Evolutionary conservation across 495 filamentous ascomycete species (phyloP).

Genomic region (Daldinia caldariorum): DNA sequence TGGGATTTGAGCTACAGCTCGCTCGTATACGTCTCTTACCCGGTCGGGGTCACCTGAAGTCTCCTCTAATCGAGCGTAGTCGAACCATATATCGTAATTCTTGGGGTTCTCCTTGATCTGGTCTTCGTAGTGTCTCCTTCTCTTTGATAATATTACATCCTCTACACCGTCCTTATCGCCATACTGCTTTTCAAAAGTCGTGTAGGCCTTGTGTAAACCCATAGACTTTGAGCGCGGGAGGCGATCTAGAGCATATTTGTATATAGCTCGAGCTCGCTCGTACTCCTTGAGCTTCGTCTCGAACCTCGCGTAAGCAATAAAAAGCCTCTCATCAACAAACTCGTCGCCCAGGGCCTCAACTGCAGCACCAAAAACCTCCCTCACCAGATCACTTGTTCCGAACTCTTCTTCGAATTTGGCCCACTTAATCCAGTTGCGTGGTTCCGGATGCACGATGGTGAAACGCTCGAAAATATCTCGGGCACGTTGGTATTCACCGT

Average conservation of each 20-base stretch:
- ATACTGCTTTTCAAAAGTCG: slow-evolving; percentile 97
- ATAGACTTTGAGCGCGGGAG: slow-evolving; percentile 88
- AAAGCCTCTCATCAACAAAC: slow-evolving; percentile 95
- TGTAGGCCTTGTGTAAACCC: slow-evolving; percentile 88
- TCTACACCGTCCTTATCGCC: slow-evolving; percentile 94
- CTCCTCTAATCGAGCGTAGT: slow-evolving; percentile 92
- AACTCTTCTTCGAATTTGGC: slow-evolving; percentile 95
- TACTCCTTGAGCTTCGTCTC: slow-evolving; percentile 95
- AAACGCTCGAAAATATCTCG: slow-evolving; percentile 89
- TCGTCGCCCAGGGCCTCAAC: slow-evolving; percentile 93
- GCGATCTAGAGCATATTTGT: slow-evolving; percentile 94
- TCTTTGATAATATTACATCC: slow-evolving; percentile 93
- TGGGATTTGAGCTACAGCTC: slow-evolving; percentile 94
- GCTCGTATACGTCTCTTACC: slow-evolving; percentile 92
- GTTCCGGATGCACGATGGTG: slow-evolving; percentile 92
- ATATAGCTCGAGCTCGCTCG: slow-evolving; percentile 94
- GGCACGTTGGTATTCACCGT: slow-evolving; percentile 86
- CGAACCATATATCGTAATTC: slow-evolving; percentile 97
- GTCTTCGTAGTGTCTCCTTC: slow-evolving; percentile 93
- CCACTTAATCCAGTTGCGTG: slow-evolving; percentile 99
- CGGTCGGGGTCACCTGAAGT: slow-evolving; percentile 78
- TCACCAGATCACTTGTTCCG: slow-evolving; percentile 87
- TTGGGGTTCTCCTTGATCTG: slow-evolving; percentile 90
- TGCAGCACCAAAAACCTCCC: slow-evolving; percentile 90
- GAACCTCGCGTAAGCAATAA: slow-evolving; percentile 90